Conservation (phyloP, 2,329 filamentous ascomycete species). For the Bipolaris zeicola region DNA sequence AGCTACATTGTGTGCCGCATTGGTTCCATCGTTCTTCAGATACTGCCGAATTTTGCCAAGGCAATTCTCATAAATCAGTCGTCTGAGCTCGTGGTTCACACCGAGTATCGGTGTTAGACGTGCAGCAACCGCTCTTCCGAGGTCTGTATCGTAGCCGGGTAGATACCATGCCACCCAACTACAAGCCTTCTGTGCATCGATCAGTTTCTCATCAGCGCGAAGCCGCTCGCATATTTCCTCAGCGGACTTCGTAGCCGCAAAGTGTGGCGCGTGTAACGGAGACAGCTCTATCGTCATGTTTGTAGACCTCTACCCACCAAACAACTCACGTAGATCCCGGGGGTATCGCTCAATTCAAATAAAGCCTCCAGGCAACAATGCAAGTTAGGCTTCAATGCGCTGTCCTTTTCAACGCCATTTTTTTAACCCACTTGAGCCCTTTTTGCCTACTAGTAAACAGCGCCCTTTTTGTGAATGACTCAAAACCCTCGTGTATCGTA, state of each 20-base stretch:
- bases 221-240: constrained; percentile 9
- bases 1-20: not conserved
- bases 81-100: constrained; percentile 2
- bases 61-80: constrained; percentile 4
- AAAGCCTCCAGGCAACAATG: too few relatives aligned
- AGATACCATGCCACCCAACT: constrained; percentile 17
- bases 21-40: not conserved
- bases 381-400: too few relatives aligned
- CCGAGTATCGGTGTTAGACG: not conserved
- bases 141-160: not conserved
- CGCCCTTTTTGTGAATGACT: too few relatives aligned
- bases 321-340: too few relatives aligned
- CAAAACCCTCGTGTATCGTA: too few relatives aligned
- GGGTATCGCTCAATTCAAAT: too few relatives aligned
- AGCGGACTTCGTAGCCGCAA: constrained; percentile 3
- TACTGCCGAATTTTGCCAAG: not conserved
- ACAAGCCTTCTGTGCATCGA: constrained; percentile 9
- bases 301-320: too few relatives aligned
- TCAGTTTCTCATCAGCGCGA: constrained; percentile 11
- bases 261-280: constrained; percentile 6
- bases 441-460: too few relatives aligned
- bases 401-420: too few relatives aligned
- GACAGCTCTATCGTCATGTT: not conserved
- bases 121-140: constrained; percentile 2
- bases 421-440: too few relatives aligned